Base-by-base conservation (phyloP, 2,329 filamentous ascomycete species). In the Trichoderma harzianum region DNA sequence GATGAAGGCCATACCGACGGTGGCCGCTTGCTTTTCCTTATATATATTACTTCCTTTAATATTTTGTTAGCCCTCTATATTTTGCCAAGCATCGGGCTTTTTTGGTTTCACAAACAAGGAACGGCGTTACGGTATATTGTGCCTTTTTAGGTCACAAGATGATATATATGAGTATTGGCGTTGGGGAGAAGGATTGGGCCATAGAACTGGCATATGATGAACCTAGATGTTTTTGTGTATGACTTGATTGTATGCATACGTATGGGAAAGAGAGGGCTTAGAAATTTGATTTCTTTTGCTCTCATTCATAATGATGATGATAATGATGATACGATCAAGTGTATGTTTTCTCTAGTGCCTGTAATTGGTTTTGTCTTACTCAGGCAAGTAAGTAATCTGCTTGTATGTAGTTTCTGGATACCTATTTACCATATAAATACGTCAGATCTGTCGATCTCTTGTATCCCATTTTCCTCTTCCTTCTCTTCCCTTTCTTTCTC, bases 1-100 rank as follows among this genome's bases (percentile, higher is more conserved):
- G 80, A 77, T 83, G 74, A 80, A 43, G 39, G 28, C 36, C 18
- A 16, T 26, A 55, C 10, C 47, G n/a, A 26, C 21, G 32, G 28
- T 18, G 5, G n/a, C 34, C 21, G 12, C 28, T 8, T 47, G 12
- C 11, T 14, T 39, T 63, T 14, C 32, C 51, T 47, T 53, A 26
- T 18, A 36, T 60, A 21, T 32, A 65, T 32, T 39, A 12, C 16
- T 26, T 36, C 11, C 28, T 10, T 61, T 61, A 8, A 53, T 53
- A 8, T 34, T 16, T 24, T 24, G 39, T 53, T 10, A 28, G 24
- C 11, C 26, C 58, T 32, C 12, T 57, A 8, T 12, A n/a, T n/a
- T 60, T 43, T 51, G 21, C 34, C 18, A 34, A 21, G 18, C 18
- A 32, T 18, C 47, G n/a, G 3, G 10, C 21, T 11, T 28, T 47